Evolutionary conservation across 2,329 filamentous ascomycete genomes (phyloP).

Genomic region (Ophiostoma triangulosporum): DNA sequence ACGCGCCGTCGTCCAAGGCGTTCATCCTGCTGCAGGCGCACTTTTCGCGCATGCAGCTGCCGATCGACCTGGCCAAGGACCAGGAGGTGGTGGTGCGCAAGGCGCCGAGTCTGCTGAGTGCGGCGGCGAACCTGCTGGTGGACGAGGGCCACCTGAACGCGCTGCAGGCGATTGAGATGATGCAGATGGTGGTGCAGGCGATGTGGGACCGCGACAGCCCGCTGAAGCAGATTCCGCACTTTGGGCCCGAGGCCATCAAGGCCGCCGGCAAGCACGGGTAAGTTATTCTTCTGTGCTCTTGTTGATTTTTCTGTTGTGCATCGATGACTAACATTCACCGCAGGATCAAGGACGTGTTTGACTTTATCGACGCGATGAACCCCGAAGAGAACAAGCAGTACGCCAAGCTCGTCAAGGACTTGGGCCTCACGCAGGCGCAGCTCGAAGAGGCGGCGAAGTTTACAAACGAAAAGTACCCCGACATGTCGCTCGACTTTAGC

Average conservation of each 20-base stretch:
- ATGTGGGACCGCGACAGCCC: slow-evolving; percentile 99
- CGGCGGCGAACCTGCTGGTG: slow-evolving; percentile 86
- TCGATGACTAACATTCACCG: slow-evolving; percentile 14
- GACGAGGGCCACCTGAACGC: slow-evolving; percentile 94
- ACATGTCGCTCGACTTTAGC: slow-evolving; percentile 81
- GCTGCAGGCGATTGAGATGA: slow-evolving; percentile 98
- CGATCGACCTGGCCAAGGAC: slow-evolving; percentile 89
- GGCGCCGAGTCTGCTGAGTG: slow-evolving; percentile 75
- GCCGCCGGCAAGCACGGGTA: slow-evolving; percentile 67
- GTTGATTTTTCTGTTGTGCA: background rate
- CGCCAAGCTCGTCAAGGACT: slow-evolving; percentile 57
- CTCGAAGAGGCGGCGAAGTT: slow-evolving; percentile 83
- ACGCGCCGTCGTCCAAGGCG: slow-evolving; percentile 96
- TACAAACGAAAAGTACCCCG: slow-evolving; percentile 92
- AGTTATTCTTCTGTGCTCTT: slow-evolving; percentile 20
- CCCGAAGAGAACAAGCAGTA: slow-evolving; percentile 83
- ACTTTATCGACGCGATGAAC: slow-evolving; percentile 99
- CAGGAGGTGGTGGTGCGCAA: slow-evolving; percentile 80
- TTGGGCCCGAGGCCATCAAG: slow-evolving; percentile 70
- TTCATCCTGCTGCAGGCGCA: slow-evolving; percentile 96
- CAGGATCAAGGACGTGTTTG: slow-evolving; percentile 84
- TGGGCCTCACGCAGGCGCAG: slow-evolving; percentile 69
- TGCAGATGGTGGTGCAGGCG: slow-evolving; percentile 95
- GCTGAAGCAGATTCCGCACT: slow-evolving; percentile 95
- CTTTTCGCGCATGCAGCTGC: slow-evolving; percentile 93